Evolutionary conservation across 805 yeast species (phyloP), one percentile per base, ranked within the genome.

Genomic region (Pichia nakasei): DNA sequence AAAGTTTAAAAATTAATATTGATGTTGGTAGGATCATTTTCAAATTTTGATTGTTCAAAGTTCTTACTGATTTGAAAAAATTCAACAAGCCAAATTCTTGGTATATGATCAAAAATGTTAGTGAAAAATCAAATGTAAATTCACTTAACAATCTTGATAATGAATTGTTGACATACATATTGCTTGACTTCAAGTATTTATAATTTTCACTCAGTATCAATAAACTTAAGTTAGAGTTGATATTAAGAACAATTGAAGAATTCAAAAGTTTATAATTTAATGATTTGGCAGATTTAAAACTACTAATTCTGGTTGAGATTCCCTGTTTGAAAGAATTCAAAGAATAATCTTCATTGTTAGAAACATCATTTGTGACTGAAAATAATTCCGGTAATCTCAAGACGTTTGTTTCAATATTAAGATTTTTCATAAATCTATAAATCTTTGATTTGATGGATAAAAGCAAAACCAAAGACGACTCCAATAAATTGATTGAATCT

Each of bases 21-120:
- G 65, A 44, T 8, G 58, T 50, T 22, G 54, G 46, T 3, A 51
- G 47, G n/a, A 57, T 49, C 35, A 73, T 40, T 4, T 45, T 45
- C 18, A 51, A 40, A 37, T 49, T 47, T 29, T 31, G 22, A 26
- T 47, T 36, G 34, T 48, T 46, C 18, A 49, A 38, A 18, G 38
- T 38, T 32, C 47, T 46, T 11, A 51, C 21, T 18, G 21, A 38
- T 45, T 65, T 66, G 38, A 73, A 52, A n/a, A 73, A 46, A 44
- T 66, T 64, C 41, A 63, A 66, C 9, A 70, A 44, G 0, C 73
- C 73, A 49, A 66, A 64, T 36, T 67, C 64, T 38, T 55, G 54
- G 44, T 59, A 60, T 17, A 58, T 55, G 26, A 50, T 33, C 29
- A 58, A 35, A 35, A 48, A 52, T 9, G 50, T 50, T 31, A 47